Base-by-base conservation (phyloP, 73 alveolate species). In the Paramecium octaurelia region DNA sequence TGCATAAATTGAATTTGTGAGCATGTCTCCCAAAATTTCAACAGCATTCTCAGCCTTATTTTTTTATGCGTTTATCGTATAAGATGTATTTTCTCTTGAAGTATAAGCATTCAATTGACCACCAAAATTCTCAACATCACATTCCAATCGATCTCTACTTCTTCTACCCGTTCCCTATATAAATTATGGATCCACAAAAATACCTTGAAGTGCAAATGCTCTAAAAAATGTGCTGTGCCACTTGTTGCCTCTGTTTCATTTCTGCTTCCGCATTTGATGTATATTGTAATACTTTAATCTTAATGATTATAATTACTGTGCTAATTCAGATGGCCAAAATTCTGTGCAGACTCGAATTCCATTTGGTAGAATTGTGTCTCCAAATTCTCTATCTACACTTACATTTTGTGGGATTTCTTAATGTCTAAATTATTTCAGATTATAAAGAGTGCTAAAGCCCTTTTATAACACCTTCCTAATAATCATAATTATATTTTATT, bases 151-250 rank as follows among this genome's bases (percentile, higher is more conserved):
- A 21, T 38, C 64, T 93, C 98, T 95, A 18, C 95, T 73, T 48
- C 98, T 92, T 48, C 88, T 96, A 35, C 85, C 95, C 8, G 99
- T 94, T 24, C 99, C 99, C 94, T 89, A 57, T 93, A 86, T n/a
- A 31, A 43, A 95, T 92, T 35, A 97, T 97, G 59, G 69, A n/a
- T 85, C 70, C 76, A 68, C 96, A 96, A 2, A 2, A 71, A 95
- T 54, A 98, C 99, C 91, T 97, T 97, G 91, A 97, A 97, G 58
- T 95, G 98, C 68, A 97, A 75, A 93, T 97, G 99, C 97, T 97
- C 99, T 11, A 97, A 92, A 96, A 96, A 97, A 80, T 97, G 99
- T 11, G 99, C 98, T 40, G 95, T 93, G 0, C 99, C 99, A 24
- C 97, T 92, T 42, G 97, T 94, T 80, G 70, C 94, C 27, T 88